phyloP scores from a whole-genome alignment of 2,329 filamentous ascomycete genomes.

The Colletotrichum camelliae region DNA sequence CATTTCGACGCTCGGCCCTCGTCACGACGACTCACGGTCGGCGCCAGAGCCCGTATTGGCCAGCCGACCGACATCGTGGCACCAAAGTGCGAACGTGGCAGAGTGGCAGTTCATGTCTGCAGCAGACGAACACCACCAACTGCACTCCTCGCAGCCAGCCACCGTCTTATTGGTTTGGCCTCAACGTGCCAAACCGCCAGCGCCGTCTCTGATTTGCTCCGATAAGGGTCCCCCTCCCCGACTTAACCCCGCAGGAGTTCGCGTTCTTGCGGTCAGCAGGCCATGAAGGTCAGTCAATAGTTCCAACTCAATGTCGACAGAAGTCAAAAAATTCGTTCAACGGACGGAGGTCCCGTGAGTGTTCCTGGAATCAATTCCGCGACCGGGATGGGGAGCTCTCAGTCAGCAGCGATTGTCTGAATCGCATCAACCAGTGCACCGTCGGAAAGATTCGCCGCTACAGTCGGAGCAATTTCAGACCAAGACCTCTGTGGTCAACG shows the following conservation, averaged over 20 bases:
- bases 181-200: background rate
- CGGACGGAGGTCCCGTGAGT: background rate
- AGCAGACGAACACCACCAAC: background rate
- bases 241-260: background rate
- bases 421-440: background rate
- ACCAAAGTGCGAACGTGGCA: background rate
- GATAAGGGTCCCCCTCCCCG: background rate
- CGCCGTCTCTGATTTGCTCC: background rate
- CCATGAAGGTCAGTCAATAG: background rate
- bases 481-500: background rate
- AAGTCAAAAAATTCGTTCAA: background rate
- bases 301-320: background rate
- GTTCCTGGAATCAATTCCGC: background rate
- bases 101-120: background rate
- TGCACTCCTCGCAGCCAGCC: background rate
- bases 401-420: background rate
- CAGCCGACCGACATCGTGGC: background rate
- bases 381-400: background rate
- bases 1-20: background rate
- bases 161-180: slow-evolving; percentile 3
- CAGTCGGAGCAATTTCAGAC: background rate
- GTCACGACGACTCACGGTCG: background rate
- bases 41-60: background rate
- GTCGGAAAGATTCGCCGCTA: background rate
- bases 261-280: background rate